A percentile compares a stretch with the other conserved stretches of the same genome.
phyloP scores from a whole-genome alignment of 192 early-diverging fungal species.

The Geranomyces michiganensis region DNA sequence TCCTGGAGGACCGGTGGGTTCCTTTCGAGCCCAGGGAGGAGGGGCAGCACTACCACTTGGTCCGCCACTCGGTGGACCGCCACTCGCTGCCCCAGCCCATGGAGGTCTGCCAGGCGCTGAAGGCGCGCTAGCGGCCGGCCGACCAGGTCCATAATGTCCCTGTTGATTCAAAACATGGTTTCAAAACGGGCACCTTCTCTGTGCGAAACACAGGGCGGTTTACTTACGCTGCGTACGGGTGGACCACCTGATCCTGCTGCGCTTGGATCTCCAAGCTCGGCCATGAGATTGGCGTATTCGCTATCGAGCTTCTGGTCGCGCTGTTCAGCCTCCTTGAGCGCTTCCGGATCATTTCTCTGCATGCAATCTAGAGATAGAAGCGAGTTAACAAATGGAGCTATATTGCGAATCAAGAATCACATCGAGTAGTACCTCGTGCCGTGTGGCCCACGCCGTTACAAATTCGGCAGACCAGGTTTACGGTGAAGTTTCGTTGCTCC shows the following conservation, averaged over 20 bases:
- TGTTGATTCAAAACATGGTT: neutral
- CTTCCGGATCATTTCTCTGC: conserved; percentile 81
- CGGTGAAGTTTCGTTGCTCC: conserved; percentile 83
- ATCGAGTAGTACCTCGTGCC: conserved; percentile 59
- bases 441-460: conserved; percentile 91
- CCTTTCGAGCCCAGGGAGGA: conserved; percentile 27
- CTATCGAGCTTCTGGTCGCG: conserved; percentile 84
- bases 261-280: conserved; percentile 76
- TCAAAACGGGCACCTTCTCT: too few species aligned
- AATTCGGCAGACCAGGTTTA: conserved; percentile 82
- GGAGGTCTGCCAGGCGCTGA: conserved; percentile 7
- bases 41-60: conserved; percentile 4
- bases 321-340: conserved; percentile 69
- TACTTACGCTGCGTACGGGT: neutral
- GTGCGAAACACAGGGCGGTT: neutral
- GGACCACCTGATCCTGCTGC: conserved; percentile 1
- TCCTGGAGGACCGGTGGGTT: neutral
- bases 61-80: neutral
- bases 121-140: neutral
- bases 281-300: conserved; percentile 93
- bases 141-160: conserved; percentile 26
- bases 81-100: conserved; percentile 17
- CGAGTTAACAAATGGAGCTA: neutral
- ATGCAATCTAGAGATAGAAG: conserved; percentile 70
- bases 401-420: neutral